Evolutionary conservation across 441 rosid species (phyloP), one percentile per base, ranked within the genome.

Genomic region (Erodium texanum): DNA sequence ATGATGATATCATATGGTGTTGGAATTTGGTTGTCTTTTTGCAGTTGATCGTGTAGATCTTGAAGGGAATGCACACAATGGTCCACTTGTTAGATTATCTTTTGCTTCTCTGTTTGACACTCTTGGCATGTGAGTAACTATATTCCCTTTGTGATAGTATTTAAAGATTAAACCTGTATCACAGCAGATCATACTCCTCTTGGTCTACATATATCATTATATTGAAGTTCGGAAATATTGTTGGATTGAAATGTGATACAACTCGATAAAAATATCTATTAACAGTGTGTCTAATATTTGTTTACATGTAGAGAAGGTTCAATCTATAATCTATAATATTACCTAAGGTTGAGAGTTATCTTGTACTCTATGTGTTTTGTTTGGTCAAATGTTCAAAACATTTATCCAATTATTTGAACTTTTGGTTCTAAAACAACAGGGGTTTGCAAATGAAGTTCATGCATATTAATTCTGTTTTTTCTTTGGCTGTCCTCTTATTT

Each of bases 31-130:
- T 73, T 20, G 48, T 6, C 61, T 79, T 69, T 71, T 78, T 82
- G 81, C 89, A 89, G 98, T 92, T 82, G 93, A 93, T 72, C 96
- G 85, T 72, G 84, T 78, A 19, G 97, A 95, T 81, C 75, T 90
- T 54, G 98, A 95, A 75, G 94, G 87, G 70, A 87, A 84, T 80
- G 82, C 85, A 66, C 79, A 75, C 50, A 67, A 74, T 77, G 89
- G 90, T 61, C 82, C 75, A 52, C 79, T 78, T 36, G 92, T 89
- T 83, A 86, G 89, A 77, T 67, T 95, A 68, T 94, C 98, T 19
- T 92, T 92, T 82, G 98, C 98, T 56, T 82, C 97, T 48, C 80
- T 95, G 38, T 95, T 88, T 78, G 98, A 92, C 71, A 87, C 98
- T 69, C 97, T 95, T 66, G 96, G 98, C 82, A 83, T 81, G 99